These are phyloP conservation scores for Nicotiana attenuata DNA, from an alignment of 257 asterid species.

Conservation along the genomic window DNA sequence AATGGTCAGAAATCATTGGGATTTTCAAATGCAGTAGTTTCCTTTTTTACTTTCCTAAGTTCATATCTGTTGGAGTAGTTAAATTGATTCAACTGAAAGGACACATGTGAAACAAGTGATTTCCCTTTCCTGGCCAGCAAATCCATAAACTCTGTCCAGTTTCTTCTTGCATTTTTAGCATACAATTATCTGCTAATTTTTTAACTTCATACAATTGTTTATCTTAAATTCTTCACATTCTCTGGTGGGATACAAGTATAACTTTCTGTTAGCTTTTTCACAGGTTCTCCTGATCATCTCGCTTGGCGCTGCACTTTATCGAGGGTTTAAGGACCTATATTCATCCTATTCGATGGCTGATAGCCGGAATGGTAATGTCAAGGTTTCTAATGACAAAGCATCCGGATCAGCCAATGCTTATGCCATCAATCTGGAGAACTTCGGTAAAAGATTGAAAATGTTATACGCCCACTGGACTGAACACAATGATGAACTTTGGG, in stretches of 20 bases:
- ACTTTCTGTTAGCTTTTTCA: neutral
- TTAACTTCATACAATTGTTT: neutral
- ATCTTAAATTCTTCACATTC: neutral
- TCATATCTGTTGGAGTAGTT: neutral
- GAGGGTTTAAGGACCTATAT: neutral
- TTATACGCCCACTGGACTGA: conserved; percentile 48
- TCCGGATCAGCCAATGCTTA: conserved; percentile 28
- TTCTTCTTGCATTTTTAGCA: conserved; percentile 1
- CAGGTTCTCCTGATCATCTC: neutral
- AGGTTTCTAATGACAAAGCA: conserved; percentile 28
- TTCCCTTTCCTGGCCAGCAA: neutral
- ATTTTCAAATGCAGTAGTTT: neutral
- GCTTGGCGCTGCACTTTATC: neutral
- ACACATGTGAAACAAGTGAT: neutral
- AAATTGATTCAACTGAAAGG: conserved; percentile 10
- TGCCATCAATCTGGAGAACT: conserved; percentile 44
- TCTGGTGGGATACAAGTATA: neutral
- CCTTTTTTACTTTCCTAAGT: neutral
- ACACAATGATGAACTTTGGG: conserved; percentile 43
- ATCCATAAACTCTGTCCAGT: neutral
- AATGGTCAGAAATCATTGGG: neutral
- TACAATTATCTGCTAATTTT: neutral
- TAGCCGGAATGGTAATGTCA: conserved; percentile 27
- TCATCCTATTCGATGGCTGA: conserved; percentile 37
- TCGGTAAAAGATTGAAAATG: conserved; percentile 36